A percentile compares a stretch with the other conserved stretches of the same genome.
These are phyloP conservation scores for Furcasterigmium furcatum DNA, from an alignment of 2,329 filamentous ascomycete genomes.

Conservation along the genomic window DNA sequence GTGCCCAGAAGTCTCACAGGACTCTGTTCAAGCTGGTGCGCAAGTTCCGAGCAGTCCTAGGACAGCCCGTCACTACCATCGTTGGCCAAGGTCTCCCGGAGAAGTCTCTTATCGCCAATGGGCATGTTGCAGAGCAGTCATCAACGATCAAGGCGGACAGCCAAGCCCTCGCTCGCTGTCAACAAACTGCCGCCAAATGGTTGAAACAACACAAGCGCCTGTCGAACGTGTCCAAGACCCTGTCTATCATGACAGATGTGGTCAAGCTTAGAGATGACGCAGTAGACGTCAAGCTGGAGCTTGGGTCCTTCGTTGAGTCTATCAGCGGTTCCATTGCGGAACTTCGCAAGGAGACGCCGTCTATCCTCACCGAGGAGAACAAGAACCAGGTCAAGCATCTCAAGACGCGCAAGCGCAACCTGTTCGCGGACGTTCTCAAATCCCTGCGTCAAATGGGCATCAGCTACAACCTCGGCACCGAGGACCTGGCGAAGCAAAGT, in stretches of 20 bases:
- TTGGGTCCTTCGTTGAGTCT: slow-evolving; percentile 61
- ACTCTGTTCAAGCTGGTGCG: slow-evolving; percentile 89
- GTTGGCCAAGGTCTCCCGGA: slow-evolving; percentile 58
- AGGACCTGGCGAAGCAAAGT: slow-evolving; percentile 69
- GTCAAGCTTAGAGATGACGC: background rate
- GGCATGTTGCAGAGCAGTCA: background rate
- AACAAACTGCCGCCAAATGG: slow-evolving; percentile 30
- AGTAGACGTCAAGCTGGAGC: slow-evolving; percentile 8
- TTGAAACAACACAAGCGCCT: slow-evolving; percentile 59
- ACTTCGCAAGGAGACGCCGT: slow-evolving; percentile 80
- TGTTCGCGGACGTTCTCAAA: slow-evolving; percentile 86
- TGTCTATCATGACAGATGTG: slow-evolving; percentile 61
- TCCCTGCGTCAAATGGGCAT: slow-evolving; percentile 86
- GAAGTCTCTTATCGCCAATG: slow-evolving; percentile 16
- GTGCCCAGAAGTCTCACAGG: slow-evolving; percentile 83
- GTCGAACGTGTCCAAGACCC: slow-evolving; percentile 65
- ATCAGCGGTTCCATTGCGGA: slow-evolving; percentile 67
- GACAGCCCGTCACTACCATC: slow-evolving; percentile 69
- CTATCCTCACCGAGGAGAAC: slow-evolving; percentile 80
- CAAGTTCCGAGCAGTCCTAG: slow-evolving; percentile 80
- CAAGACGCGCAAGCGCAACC: slow-evolving; percentile 83
- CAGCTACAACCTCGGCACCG: slow-evolving; percentile 73
- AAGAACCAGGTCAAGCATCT: slow-evolving; percentile 81
- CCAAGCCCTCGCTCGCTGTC: slow-evolving; percentile 26
- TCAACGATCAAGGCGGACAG: background rate